These are phyloP conservation scores for Grigorovia humatica DNA, from an alignment of 805 yeast species.

Conservation along the genomic window DNA sequence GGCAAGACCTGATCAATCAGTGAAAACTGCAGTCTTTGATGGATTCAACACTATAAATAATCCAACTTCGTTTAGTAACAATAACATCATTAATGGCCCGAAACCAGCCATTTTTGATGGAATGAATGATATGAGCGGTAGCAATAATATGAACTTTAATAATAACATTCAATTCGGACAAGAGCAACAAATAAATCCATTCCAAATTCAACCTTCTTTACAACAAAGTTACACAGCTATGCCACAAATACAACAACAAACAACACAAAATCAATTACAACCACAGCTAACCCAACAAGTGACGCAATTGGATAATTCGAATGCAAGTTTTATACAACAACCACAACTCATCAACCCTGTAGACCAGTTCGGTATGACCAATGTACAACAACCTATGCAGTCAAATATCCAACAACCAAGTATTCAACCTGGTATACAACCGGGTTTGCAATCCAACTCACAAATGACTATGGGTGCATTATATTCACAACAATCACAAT, in stretches of 20 bases:
- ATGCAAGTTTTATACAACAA: neutral
- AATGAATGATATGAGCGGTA: slow-evolving; percentile 7
- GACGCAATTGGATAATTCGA: neutral
- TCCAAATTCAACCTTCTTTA: slow-evolving; percentile 10
- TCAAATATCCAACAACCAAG: neutral
- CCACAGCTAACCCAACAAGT: neutral
- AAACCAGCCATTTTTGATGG: slow-evolving; percentile 21
- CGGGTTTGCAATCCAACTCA: neutral
- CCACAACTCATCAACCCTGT: neutral
- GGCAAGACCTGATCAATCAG: slow-evolving; percentile 27
- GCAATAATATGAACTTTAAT: neutral
- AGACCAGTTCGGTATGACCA: neutral
- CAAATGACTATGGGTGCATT: neutral
- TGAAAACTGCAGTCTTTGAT: slow-evolving; percentile 29
- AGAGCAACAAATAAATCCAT: slow-evolving; percentile 4
- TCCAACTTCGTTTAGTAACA: slow-evolving; percentile 6
- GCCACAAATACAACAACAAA: neutral
- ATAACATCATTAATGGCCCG: slow-evolving; percentile 8
- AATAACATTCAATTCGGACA: neutral
- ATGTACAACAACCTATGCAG: slow-evolving; percentile 1
- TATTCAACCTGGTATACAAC: neutral
- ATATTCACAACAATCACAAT: neutral
- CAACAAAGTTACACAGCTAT: slow-evolving; percentile 3
- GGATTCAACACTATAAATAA: slow-evolving; percentile 5
- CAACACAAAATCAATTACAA: neutral